Evolutionary conservation across 139 green algal species (phyloP).

Genomic region (Chlorella sp.): DNA sequence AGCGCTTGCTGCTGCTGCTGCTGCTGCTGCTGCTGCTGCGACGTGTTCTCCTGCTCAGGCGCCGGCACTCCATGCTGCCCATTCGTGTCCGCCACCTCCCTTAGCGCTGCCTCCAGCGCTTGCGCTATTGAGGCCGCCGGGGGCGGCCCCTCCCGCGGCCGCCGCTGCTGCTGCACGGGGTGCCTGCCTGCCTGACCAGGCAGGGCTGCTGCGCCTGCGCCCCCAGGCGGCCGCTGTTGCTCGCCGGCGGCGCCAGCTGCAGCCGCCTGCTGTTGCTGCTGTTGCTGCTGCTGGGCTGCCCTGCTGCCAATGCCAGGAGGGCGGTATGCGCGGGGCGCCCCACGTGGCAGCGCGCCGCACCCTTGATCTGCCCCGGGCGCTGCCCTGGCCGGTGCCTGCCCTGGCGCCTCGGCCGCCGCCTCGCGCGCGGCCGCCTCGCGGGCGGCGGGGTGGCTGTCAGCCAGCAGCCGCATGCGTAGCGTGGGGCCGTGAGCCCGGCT

Average conservation of each 20-base stretch:
- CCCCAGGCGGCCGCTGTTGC: background rate
- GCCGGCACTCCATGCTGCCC: background rate
- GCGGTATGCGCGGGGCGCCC: background rate
- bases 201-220: background rate
- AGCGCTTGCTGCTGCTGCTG: background rate
- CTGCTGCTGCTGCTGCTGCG: background rate
- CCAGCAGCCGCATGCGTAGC: conserved; percentile 45
- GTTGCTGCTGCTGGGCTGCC: conserved; percentile 3
- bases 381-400: background rate
- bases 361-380: background rate
- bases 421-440: conserved; percentile 10
- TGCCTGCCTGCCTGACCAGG: background rate
- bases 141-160: no score
- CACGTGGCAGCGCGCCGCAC: background rate
- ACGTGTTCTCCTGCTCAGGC: background rate
- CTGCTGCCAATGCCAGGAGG: background rate
- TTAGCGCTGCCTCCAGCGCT: no score
- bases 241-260: no score
- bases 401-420: conserved; percentile 9
- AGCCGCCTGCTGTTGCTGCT: background rate
- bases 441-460: conserved; percentile 33
- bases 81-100: background rate
- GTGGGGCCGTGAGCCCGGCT: conserved; percentile 54
- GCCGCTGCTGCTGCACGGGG: background rate
- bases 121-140: no score